A percentile compares a stretch with the other conserved stretches of the same genome.
Conservation (phyloP, 257 asterid species). For the Plantago elongata region DNA sequence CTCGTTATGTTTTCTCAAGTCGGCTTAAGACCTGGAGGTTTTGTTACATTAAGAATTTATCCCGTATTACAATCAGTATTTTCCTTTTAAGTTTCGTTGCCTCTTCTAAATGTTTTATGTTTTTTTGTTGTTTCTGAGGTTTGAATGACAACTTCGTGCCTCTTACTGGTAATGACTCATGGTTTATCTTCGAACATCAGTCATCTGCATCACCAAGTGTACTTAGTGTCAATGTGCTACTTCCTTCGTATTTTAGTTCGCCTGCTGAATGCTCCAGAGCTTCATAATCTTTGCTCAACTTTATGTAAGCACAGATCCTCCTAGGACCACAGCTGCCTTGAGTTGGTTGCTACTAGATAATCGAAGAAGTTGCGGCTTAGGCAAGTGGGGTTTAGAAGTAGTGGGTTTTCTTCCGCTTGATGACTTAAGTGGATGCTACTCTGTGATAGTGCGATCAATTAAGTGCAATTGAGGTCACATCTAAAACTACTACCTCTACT, state of each 20-base stretch:
- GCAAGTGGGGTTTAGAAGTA: background rate
- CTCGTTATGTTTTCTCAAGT: constrained; percentile 5
- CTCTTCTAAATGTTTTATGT: constrained; percentile 3
- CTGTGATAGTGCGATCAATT: background rate
- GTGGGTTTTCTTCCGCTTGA: background rate
- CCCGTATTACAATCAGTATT: background rate
- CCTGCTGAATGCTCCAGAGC: background rate
- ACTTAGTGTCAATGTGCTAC: background rate
- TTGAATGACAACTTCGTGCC: constrained; percentile 3
- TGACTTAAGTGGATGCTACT: background rate
- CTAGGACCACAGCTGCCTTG: background rate
- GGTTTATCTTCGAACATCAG: constrained; percentile 8
- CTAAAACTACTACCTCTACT: background rate
- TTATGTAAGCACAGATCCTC: background rate
- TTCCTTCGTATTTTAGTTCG: background rate
- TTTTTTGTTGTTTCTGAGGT: constrained; percentile 7
- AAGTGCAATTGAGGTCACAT: background rate
- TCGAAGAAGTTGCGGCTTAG: background rate
- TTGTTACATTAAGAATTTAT: no score
- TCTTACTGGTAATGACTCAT: background rate
- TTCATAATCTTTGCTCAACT: background rate
- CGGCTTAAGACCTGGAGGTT: background rate
- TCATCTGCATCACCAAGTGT: background rate
- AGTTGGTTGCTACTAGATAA: background rate
- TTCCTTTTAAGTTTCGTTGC: background rate